Conservation (phyloP, 2,329 filamentous ascomycete species). For the Fusarium fujikuroi region DNA sequence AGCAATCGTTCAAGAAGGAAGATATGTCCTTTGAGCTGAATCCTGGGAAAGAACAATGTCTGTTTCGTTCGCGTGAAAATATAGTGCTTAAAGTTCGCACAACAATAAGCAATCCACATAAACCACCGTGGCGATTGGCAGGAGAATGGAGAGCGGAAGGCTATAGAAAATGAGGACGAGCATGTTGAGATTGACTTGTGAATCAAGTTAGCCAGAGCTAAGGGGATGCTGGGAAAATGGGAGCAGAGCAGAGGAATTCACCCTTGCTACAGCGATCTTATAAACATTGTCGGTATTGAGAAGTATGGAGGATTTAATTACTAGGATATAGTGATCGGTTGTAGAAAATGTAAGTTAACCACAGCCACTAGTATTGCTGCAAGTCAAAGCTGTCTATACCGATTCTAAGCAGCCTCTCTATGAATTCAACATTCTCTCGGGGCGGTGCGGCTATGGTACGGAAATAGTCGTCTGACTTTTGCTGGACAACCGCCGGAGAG, state of each 20-base stretch:
- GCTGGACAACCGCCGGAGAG: background rate
- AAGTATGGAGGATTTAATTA: background rate
- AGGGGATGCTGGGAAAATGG: rapidly evolving
- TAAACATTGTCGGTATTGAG: rapidly evolving
- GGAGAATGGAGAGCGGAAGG: background rate
- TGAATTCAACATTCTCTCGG: no score
- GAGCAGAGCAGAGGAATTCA: rapidly evolving
- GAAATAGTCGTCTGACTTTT: background rate
- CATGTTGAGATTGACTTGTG: rapidly evolving
- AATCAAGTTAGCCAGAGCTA: rapidly evolving
- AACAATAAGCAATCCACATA: no score
- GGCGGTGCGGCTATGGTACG: no score
- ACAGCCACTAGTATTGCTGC: no score
- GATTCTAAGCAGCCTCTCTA: no score
- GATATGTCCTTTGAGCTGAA: background rate
- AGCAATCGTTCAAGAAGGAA: rapidly evolving
- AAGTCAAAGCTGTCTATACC: no score
- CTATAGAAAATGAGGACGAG: rapidly evolving
- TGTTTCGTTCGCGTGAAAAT: no score
- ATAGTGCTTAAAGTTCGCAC: no score
- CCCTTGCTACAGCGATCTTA: no score
- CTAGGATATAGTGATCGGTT: no score
- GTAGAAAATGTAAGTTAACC: no score
- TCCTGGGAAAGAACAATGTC: background rate
- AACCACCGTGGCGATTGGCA: no score